Conservation (phyloP, 805 yeast species). For the Priceomyces carsonii region DNA sequence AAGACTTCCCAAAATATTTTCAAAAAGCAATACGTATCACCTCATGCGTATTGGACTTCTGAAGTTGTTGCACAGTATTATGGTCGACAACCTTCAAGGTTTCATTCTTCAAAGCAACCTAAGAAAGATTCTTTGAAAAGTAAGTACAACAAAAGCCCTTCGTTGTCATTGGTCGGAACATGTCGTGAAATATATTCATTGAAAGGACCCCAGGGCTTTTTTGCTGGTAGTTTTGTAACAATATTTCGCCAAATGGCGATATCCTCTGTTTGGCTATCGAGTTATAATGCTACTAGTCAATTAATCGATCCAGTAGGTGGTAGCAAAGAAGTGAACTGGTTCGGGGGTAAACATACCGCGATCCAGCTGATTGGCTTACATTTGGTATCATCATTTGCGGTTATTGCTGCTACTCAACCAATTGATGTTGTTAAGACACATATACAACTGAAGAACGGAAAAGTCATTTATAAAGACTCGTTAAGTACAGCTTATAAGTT, state of each 20-base stretch:
- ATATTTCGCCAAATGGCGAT: conserved; percentile 75
- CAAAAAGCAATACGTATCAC: conserved; percentile 38
- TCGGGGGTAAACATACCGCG: conserved; percentile 44
- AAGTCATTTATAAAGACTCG: conserved; percentile 57
- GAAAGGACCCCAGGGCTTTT: conserved; percentile 75
- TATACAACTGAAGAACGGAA: conserved; percentile 77
- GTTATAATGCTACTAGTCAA: conserved; percentile 78
- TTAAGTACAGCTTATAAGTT: conserved; percentile 45
- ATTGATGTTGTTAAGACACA: conserved; percentile 85
- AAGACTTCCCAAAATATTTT: conserved; percentile 24
- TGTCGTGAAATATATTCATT: conserved; percentile 66
- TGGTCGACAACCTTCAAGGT: conserved; percentile 23
- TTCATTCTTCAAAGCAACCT: conserved; percentile 8
- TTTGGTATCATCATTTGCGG: conserved; percentile 64
- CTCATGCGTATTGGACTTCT: conserved; percentile 41
- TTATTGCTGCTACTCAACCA: conserved; percentile 82
- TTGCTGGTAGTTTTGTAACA: conserved; percentile 85
- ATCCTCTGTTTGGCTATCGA: conserved; percentile 80
- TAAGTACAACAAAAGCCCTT: conserved; percentile 52
- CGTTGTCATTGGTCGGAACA: conserved; percentile 52
- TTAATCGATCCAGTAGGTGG: conserved; percentile 53
- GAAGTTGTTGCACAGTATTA: conserved; percentile 31
- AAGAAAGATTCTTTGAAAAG: conserved; percentile 21
- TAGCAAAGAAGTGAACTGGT: conserved; percentile 36
- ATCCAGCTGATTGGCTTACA: conserved; percentile 53